Evolutionary conservation across 805 yeast genomes (phyloP).

Genomic region (Candida quercuum): DNA sequence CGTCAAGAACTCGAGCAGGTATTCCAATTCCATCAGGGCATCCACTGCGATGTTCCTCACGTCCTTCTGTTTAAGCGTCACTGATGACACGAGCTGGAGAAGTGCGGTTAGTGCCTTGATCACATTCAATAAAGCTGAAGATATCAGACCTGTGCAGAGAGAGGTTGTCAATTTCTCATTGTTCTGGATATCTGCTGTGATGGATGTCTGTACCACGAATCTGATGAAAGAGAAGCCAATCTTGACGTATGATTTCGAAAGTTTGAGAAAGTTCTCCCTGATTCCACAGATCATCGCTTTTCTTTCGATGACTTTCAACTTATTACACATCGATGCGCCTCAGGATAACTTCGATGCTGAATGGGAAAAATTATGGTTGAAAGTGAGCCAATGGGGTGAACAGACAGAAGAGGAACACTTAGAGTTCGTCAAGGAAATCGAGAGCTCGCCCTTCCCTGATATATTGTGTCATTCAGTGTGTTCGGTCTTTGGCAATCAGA

Average conservation of each 20-base stretch:
- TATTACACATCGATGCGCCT: conserved; percentile 3
- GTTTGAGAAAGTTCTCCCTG: conserved; percentile 1
- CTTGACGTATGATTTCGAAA: conserved; percentile 6
- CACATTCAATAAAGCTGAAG: conserved; percentile 4
- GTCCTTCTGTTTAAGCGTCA: conserved; percentile 2
- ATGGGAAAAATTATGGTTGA: conserved; percentile 36
- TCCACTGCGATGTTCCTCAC: conserved; percentile 4
- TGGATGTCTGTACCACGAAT: conserved; percentile 4
- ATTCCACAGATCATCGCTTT: conserved; percentile 3
- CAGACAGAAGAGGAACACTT: conserved; percentile 9
- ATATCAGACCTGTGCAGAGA: conserved; percentile 4
- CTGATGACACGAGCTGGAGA: conserved; percentile 2
- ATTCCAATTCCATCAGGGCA: conserved; percentile 1
- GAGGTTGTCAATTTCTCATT: conserved; percentile 1
- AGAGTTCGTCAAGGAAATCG: conserved; percentile 25
- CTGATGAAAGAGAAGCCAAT: conserved; percentile 5
- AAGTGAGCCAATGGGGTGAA: conserved; percentile 28
- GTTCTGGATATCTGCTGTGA: conserved; percentile 3
- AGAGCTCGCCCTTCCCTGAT: conserved; percentile 30
- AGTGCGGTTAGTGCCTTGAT: conserved; percentile 1
- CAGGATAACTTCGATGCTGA: conserved; percentile 24
- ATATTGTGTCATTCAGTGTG: conserved; percentile 25
- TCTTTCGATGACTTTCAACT: conserved; percentile 7
- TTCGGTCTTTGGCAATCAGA: conserved; percentile 28
- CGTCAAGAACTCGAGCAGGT: background rate